Percentiles rank a stretch among this genome's conserved stretches.
These are phyloP conservation scores for Salisapilia sapeloensis DNA, from an alignment of 352 stramenopile species.

Conservation along the genomic window DNA sequence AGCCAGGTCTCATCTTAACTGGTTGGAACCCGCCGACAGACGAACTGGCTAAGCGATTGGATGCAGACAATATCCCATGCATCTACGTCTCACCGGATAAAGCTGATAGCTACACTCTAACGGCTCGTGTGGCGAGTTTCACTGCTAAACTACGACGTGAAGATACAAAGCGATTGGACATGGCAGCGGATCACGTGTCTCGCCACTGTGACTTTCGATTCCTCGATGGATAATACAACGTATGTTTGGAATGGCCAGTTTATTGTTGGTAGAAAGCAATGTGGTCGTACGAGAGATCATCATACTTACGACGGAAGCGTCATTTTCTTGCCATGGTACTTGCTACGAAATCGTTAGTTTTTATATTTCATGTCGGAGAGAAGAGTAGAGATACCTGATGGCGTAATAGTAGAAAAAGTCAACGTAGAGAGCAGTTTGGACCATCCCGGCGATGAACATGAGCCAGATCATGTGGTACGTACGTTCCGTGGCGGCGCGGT, in stretches of 20 bases:
- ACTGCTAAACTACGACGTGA: constrained; percentile 69
- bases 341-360: constrained; percentile 16
- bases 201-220: constrained; percentile 75
- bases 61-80: constrained; percentile 74
- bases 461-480: constrained; percentile 97
- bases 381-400: constrained; percentile 38
- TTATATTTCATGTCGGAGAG: constrained; percentile 2
- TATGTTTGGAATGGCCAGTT: no score
- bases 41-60: constrained; percentile 40
- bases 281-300: no score
- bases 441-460: constrained; percentile 95
- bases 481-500: constrained; percentile 89
- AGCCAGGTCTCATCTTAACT: constrained; percentile 66
- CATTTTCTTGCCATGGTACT: constrained; percentile 86
- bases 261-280: no score
- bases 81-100: constrained; percentile 75
- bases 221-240: constrained; percentile 24
- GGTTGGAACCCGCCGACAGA: constrained; percentile 61
- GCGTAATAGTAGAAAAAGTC: constrained; percentile 99
- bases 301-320: constrained; percentile 76
- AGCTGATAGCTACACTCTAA: constrained; percentile 78
- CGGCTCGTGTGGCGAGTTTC: constrained; percentile 57
- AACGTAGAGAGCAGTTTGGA: constrained; percentile 98
- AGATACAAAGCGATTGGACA: constrained; percentile 50
- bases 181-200: constrained; percentile 63